Percentiles rank a stretch among this genome's conserved stretches.
These are phyloP conservation scores for Erysimum cheiranthoides DNA, from an alignment of 345 rosid species.

Conservation along the genomic window DNA sequence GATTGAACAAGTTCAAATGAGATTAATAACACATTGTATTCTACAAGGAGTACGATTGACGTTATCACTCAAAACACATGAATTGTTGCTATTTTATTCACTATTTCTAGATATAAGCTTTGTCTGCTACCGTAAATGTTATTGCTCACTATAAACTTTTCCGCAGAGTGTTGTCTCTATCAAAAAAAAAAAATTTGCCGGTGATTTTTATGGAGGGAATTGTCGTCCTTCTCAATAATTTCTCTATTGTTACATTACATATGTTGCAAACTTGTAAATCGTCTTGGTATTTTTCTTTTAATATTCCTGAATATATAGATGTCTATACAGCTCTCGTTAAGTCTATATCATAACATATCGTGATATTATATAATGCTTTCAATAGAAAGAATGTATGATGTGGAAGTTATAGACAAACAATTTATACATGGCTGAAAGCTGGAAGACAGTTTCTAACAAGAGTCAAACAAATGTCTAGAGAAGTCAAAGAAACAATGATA, in stretches of 20 bases:
- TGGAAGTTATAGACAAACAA: conserved; percentile 11
- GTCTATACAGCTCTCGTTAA: background rate
- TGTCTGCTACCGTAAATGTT: background rate
- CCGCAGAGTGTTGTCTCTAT: background rate
- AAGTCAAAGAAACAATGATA: conserved; percentile 8
- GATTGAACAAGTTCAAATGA: too few relatives aligned
- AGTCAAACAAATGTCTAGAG: conserved; percentile 24
- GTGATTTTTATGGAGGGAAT: background rate
- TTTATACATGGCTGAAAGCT: conserved; percentile 34
- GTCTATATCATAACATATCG: background rate
- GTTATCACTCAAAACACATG: background rate
- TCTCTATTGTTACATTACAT: background rate
- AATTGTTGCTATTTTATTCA: background rate
- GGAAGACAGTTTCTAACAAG: conserved; percentile 26
- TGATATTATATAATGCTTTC: background rate
- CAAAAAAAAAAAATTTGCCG: background rate
- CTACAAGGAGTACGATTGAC: background rate
- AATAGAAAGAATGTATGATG: conserved; percentile 13
- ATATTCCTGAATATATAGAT: background rate
- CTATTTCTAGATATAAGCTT: background rate
- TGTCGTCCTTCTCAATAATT: background rate
- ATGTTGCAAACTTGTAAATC: background rate
- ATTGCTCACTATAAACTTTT: background rate
- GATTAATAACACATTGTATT: background rate
- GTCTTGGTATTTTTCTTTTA: background rate